phyloP scores from a whole-genome alignment of 495 filamentous ascomycete genomes.

The Neurospora sp. region DNA sequence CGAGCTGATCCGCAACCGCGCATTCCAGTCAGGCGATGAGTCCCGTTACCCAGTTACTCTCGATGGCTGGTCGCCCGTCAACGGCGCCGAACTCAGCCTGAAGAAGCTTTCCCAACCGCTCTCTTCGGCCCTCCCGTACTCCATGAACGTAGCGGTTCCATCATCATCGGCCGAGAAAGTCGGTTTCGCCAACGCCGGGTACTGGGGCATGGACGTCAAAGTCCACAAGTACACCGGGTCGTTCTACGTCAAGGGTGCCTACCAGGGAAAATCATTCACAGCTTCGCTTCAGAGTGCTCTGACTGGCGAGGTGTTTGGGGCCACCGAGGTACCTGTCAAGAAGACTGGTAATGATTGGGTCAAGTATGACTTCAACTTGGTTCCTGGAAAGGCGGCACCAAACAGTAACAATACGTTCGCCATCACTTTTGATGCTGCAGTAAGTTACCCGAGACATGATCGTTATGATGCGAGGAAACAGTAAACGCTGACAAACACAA shows the following conservation, averaged over 20 bases:
- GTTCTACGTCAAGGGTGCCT: constrained; percentile 45
- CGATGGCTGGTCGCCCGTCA: constrained; percentile 45
- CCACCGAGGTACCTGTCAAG: constrained; percentile 25
- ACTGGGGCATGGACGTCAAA: constrained; percentile 51
- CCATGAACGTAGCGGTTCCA: constrained; percentile 40
- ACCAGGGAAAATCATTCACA: constrained; percentile 27
- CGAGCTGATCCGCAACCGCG: constrained; percentile 62
- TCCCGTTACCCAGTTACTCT: constrained; percentile 28
- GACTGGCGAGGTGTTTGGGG: constrained; percentile 37
- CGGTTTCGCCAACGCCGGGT: constrained; percentile 51
- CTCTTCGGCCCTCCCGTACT: constrained; percentile 46
- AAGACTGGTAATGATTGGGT: constrained; percentile 29
- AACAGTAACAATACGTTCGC: constrained; percentile 58
- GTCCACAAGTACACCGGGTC: constrained; percentile 40
- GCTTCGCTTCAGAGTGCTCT: constrained; percentile 36
- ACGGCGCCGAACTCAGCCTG: constrained; percentile 38
- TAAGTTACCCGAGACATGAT: constrained; percentile 5
- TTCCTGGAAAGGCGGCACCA: constrained; percentile 32
- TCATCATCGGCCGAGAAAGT: constrained; percentile 23
- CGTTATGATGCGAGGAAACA: neutral
- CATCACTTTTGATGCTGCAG: constrained; percentile 44
- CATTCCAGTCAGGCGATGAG: constrained; percentile 41
- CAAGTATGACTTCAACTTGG: constrained; percentile 39
- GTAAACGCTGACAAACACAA: neutral
- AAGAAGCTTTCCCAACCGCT: constrained; percentile 35